Evolutionary conservation across 805 yeast genomes (phyloP), one percentile per base, ranked within the genome.

Genomic region (Ascoidea asiatica): DNA sequence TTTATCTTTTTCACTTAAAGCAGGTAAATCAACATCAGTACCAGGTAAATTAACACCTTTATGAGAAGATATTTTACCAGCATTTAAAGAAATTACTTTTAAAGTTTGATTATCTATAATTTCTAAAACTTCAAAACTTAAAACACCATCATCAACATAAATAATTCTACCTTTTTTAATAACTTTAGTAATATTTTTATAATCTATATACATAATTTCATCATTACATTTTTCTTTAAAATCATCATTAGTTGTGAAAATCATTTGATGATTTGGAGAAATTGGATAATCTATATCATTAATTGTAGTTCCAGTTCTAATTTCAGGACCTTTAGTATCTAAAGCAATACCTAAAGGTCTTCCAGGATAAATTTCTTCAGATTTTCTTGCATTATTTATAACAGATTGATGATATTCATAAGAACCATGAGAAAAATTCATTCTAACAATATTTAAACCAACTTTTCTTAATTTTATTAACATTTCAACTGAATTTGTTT

Each of bases 11-110:
- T 89, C 97, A 52, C 95, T 81, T 54, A 92, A 75, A 56, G 98
- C 97, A 56, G 98, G 98, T 66, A 92, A 77, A 67, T 92, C 98
- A 58, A 92, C 97, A 65, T 92, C 97, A 52, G 97, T 90, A 69
- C 90, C 90, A 69, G 98, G 98, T 65, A 92, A 76, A 78, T 92
- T 92, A 57, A 92, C 97, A 74, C 98, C 98, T 81, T 92, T 92
- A 77, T 88, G 97, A 55, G 96, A 87, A 56, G 83, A 85, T 67
- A 92, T 82, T 72, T 79, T 85, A 73, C 98, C 98, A 52, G 92
- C 84, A 72, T 92, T 92, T 66, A 90, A 72, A 50, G 97, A 81
- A 61, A 70, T 75, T 59, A 88, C 97, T 71, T 77, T 84, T 66
- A 92, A 72, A 62, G 89, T 88, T 65, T 73, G 57, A 52, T 71